Evolutionary conservation across 2,329 filamentous ascomycete genomes (phyloP).

Genomic region (Fusarium sarcochroum): DNA sequence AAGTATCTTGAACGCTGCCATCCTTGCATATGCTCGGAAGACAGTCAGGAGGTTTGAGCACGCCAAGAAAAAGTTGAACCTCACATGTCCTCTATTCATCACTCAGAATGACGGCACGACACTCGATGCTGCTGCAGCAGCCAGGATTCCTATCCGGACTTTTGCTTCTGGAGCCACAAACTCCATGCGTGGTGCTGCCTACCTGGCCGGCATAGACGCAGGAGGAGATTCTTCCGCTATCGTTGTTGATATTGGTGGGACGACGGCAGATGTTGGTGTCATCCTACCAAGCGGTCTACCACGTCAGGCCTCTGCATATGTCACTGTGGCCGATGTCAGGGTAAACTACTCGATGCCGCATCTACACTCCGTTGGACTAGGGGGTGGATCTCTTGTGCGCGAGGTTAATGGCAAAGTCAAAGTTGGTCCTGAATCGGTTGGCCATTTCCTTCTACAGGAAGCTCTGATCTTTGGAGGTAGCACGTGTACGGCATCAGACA

Average conservation of each 20-base stretch:
- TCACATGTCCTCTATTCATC: slow-evolving; percentile 59
- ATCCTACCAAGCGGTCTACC: slow-evolving; percentile 52
- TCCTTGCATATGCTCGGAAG: slow-evolving; percentile 61
- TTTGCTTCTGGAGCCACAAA: slow-evolving; percentile 66
- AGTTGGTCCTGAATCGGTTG: slow-evolving; percentile 9
- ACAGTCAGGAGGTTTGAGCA: slow-evolving; percentile 61
- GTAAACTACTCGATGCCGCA: slow-evolving; percentile 32
- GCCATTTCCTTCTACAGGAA: background rate
- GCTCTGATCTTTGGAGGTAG: slow-evolving; percentile 12
- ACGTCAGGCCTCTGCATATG: slow-evolving; percentile 9
- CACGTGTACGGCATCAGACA: slow-evolving; percentile 12
- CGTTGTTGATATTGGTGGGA: slow-evolving; percentile 68
- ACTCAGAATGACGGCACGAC: slow-evolving; percentile 67
- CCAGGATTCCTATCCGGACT: slow-evolving; percentile 61
- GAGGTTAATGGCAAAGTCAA: slow-evolving; percentile 49
- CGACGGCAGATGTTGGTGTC: slow-evolving; percentile 66
- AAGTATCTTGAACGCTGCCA: slow-evolving; percentile 66
- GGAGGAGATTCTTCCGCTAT: slow-evolving; percentile 22
- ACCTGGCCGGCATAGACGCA: slow-evolving; percentile 57
- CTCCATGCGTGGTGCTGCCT: slow-evolving; percentile 65
- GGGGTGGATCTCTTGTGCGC: slow-evolving; percentile 41
- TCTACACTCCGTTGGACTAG: slow-evolving; percentile 42
- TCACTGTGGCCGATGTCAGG: slow-evolving; percentile 14
- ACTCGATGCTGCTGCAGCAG: slow-evolving; percentile 57
- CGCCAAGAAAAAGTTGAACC: slow-evolving; percentile 59